These are phyloP conservation scores for Cystobasidium tubakii DNA, from an alignment of 768 basidiomycete genomes.

Conservation along the genomic window DNA sequence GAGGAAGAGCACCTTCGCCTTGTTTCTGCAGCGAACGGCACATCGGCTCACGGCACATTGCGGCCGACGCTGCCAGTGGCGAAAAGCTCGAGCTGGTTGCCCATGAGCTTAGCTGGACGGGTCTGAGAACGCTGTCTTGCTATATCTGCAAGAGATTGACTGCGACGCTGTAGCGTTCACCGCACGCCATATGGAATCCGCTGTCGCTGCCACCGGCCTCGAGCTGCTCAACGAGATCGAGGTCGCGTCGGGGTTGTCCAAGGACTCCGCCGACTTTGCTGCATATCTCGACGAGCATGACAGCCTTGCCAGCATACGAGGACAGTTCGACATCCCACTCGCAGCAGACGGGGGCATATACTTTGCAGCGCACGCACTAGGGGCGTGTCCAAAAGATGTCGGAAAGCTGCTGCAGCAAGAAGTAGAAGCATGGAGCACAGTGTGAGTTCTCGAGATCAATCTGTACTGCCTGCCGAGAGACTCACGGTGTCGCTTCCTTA, in stretches of 20 bases:
- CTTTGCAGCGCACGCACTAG: background rate
- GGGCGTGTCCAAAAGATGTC: background rate
- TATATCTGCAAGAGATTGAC: no score
- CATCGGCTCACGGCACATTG: no score
- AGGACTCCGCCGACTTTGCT: background rate
- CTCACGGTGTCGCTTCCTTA: background rate
- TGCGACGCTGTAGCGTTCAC: no score
- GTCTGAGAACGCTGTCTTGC: no score
- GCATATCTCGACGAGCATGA: constrained; percentile 3
- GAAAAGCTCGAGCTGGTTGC: no score
- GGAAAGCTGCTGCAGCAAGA: constrained; percentile 1
- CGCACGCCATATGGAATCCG: no score
- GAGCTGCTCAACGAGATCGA: background rate
- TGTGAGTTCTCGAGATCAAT: background rate
- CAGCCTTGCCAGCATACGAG: background rate
- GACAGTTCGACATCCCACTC: background rate
- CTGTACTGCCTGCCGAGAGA: no score
- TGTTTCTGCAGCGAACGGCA: no score
- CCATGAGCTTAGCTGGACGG: no score
- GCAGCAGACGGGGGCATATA: background rate
- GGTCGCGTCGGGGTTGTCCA: background rate
- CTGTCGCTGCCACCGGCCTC: background rate
- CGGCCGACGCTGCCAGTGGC: no score
- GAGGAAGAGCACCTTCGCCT: no score
- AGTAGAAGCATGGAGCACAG: background rate